These are phyloP conservation scores for Coccomyxa sp. DNA, from an alignment of 139 green algal genomes.

Conservation along the genomic window DNA sequence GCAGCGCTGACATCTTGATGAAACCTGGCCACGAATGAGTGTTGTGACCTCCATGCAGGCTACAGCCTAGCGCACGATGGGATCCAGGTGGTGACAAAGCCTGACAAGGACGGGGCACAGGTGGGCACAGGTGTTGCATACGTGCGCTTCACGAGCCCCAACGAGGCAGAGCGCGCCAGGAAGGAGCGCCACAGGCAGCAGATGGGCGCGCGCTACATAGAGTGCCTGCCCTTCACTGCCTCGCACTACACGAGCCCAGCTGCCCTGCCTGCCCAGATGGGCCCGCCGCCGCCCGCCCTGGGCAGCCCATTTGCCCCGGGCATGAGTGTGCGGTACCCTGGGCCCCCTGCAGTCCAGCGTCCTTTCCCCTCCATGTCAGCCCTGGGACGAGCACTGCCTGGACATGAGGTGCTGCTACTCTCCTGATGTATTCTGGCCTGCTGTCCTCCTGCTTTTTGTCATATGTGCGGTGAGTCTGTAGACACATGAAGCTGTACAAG, in stretches of 20 bases:
- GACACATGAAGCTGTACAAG: too few relatives aligned
- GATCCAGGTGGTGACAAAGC: constrained; percentile 26
- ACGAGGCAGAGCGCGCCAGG: constrained; percentile 19
- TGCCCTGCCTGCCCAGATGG: too few relatives aligned
- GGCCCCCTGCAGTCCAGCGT: neutral
- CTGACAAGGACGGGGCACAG: constrained; percentile 14
- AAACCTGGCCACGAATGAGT: too few relatives aligned
- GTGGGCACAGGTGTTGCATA: constrained; percentile 39
- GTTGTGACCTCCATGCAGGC: constrained; percentile 13
- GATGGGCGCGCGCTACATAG: constrained; percentile 37
- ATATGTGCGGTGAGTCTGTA: too few relatives aligned
- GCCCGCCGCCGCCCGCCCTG: too few relatives aligned
- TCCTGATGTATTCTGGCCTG: too few relatives aligned
- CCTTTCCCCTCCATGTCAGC: too few relatives aligned
- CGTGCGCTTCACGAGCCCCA: constrained; percentile 33
- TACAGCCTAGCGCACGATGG: constrained; percentile 29
- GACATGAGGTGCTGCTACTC: too few relatives aligned
- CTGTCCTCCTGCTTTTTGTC: too few relatives aligned
- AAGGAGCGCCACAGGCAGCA: constrained; percentile 15
- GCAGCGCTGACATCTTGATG: neutral
- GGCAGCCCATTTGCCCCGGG: neutral
- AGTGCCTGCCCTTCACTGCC: constrained; percentile 16
- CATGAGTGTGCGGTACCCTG: neutral
- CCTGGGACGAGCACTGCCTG: too few relatives aligned
- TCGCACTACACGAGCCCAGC: neutral